These are phyloP conservation scores for Monosporascus cannonballus DNA, from an alignment of 2,329 filamentous ascomycete genomes.

Conservation along the genomic window DNA sequence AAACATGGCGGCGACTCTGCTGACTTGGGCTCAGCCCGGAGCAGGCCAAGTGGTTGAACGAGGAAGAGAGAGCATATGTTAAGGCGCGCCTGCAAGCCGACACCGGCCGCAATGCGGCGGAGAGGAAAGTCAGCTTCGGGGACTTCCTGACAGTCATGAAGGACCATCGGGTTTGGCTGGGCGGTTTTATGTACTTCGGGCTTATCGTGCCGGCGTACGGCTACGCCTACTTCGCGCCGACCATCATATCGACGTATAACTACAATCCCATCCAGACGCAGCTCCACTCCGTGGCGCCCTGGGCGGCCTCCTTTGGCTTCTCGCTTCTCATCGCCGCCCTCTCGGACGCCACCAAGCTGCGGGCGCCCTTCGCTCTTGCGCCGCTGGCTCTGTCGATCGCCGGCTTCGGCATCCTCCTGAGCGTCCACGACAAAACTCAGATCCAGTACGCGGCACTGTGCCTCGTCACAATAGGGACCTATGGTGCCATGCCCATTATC, in stretches of 20 bases:
- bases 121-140: constrained; percentile 51
- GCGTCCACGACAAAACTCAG: constrained; percentile 59
- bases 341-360: constrained; percentile 67
- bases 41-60: constrained; percentile 63
- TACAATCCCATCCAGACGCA: constrained; percentile 54
- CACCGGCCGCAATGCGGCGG: constrained; percentile 59
- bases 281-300: constrained; percentile 52
- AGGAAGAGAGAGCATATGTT: constrained; percentile 64
- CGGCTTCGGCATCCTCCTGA: constrained; percentile 71
- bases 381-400: constrained; percentile 63
- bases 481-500: constrained; percentile 84
- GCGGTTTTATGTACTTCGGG: constrained; percentile 76
- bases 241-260: constrained; percentile 62
- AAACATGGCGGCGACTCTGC: neutral
- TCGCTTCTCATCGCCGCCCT: constrained; percentile 67
- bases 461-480: constrained; percentile 72
- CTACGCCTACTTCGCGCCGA: constrained; percentile 72
- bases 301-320: constrained; percentile 68
- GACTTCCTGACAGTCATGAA: constrained; percentile 62
- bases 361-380: constrained; percentile 65
- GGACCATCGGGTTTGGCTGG: constrained; percentile 68
- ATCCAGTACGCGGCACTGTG: constrained; percentile 78
- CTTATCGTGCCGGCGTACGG: constrained; percentile 72
- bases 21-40: constrained; percentile 45
- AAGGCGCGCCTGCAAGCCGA: constrained; percentile 61